phyloP scores from a whole-genome alignment of 345 rosid species.

The Linum lewisii region DNA sequence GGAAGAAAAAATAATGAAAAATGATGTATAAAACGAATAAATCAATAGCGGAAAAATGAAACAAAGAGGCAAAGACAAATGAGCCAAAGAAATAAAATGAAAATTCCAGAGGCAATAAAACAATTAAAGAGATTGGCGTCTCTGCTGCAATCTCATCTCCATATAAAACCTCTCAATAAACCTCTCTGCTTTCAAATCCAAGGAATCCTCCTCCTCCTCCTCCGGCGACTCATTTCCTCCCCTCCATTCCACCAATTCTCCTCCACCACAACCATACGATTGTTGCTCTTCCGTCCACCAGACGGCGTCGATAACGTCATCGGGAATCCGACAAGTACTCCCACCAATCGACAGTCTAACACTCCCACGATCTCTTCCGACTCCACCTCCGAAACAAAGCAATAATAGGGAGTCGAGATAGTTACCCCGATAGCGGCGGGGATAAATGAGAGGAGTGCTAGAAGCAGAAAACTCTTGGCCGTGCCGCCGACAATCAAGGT shows the following conservation, averaged over 20 bases:
- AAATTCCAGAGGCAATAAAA: too few relatives aligned
- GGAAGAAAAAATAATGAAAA: too few relatives aligned
- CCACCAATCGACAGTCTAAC: constrained; percentile 16
- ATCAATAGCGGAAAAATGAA: too few relatives aligned
- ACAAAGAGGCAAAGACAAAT: too few relatives aligned
- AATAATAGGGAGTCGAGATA: constrained; percentile 18
- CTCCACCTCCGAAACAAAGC: constrained; percentile 31
- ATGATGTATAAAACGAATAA: too few relatives aligned
- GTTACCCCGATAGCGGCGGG: not conserved
- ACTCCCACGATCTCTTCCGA: constrained; percentile 11
- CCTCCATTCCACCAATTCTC: constrained; percentile 1
- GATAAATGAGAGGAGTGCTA: constrained; percentile 15
- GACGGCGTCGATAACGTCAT: too few relatives aligned
- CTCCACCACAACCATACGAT: constrained; percentile 4
- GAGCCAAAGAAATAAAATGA: too few relatives aligned
- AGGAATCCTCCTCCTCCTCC: constrained; percentile 24
- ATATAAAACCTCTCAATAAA: constrained; percentile 55
- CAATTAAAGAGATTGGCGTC: constrained; percentile 25
- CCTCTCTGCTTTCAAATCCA: constrained; percentile 65
- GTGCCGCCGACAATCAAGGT: not conserved
- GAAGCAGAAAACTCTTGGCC: constrained; percentile 39
- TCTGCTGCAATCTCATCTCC: constrained; percentile 63
- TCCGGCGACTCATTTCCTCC: constrained; percentile 9
- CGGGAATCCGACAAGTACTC: not conserved
- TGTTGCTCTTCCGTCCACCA: too few relatives aligned